A percentile compares a stretch with the other conserved stretches of the same genome.
phyloP scores from a whole-genome alignment of 2,329 filamentous ascomycete species.

The Alternaria rosae region DNA sequence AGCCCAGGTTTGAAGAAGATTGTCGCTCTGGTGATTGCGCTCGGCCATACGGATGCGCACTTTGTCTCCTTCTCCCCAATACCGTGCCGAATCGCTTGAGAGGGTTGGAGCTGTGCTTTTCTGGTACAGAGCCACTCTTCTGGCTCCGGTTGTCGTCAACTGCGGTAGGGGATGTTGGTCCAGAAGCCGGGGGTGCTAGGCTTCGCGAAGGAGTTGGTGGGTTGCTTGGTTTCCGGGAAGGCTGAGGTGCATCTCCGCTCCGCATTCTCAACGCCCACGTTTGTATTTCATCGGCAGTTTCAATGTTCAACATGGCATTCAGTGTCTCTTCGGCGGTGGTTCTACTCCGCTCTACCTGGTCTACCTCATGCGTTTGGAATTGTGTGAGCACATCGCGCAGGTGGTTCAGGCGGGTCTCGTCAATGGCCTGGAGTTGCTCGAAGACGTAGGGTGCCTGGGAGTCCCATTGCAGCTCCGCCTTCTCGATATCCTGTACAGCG shows the following conservation, averaged over 20 bases:
- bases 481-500: conserved; percentile 76
- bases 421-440: conserved; percentile 87
- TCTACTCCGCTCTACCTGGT: conserved; percentile 80
- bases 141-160: conserved; percentile 64
- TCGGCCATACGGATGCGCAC: conserved; percentile 50
- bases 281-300: conserved; percentile 86
- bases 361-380: conserved; percentile 89
- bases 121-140: conserved; percentile 57
- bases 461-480: conserved; percentile 86
- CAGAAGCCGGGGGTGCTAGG: conserved; percentile 42
- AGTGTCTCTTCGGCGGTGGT: conserved; percentile 79
- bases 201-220: conserved; percentile 42
- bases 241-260: conserved; percentile 46
- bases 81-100: conserved; percentile 54
- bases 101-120: conserved; percentile 48
- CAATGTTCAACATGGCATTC: conserved; percentile 82
- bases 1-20: conserved; percentile 62
- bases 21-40: conserved; percentile 59
- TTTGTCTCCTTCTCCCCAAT: conserved; percentile 48
- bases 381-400: conserved; percentile 91
- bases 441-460: conserved; percentile 95
- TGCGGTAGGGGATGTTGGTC: conserved; percentile 42
- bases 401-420: conserved; percentile 88
- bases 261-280: conserved; percentile 65
- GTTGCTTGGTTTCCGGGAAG: conserved; percentile 44